These are phyloP conservation scores for Epicoccum nigrum DNA, from an alignment of 2,329 filamentous ascomycete genomes.

Conservation along the genomic window DNA sequence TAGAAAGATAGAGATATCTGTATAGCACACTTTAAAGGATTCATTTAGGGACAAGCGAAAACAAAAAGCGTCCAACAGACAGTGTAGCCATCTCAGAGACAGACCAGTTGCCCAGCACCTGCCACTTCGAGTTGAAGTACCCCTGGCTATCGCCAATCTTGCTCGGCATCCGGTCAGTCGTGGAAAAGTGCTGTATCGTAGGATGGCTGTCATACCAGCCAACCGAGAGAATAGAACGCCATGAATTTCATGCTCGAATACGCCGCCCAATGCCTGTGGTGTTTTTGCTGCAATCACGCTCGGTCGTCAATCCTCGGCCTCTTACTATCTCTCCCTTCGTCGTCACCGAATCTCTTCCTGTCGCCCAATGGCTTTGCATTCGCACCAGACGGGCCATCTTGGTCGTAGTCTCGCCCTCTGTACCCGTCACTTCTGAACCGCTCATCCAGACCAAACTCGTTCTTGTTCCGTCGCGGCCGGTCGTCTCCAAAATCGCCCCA, in stretches of 20 bases:
- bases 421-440: slow-evolving; percentile 70
- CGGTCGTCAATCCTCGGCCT: slow-evolving; percentile 48
- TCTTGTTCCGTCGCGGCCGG: slow-evolving; percentile 47
- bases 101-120: too few species aligned
- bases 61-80: too few species aligned
- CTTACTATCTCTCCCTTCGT: slow-evolving; percentile 52
- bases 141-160: too few species aligned
- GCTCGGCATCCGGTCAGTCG: too few species aligned
- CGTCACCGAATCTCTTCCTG: slow-evolving; percentile 55
- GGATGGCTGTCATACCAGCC: too few species aligned
- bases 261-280: slow-evolving; percentile 18
- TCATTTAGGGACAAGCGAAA: too few species aligned
- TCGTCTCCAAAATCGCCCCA: slow-evolving; percentile 73
- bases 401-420: slow-evolving; percentile 31
- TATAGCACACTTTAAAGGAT: too few species aligned
- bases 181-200: too few species aligned
- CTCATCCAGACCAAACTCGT: slow-evolving; percentile 63
- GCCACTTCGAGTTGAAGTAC: too few species aligned
- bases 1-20: too few species aligned
- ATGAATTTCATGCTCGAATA: slow-evolving; percentile 10
- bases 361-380: slow-evolving; percentile 75
- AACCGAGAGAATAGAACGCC: neutral
- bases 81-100: too few species aligned
- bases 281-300: neutral
- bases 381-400: slow-evolving; percentile 65